Conservation (phyloP, 2,329 filamentous ascomycete genomes). For the Coniochaeta prunicola region DNA sequence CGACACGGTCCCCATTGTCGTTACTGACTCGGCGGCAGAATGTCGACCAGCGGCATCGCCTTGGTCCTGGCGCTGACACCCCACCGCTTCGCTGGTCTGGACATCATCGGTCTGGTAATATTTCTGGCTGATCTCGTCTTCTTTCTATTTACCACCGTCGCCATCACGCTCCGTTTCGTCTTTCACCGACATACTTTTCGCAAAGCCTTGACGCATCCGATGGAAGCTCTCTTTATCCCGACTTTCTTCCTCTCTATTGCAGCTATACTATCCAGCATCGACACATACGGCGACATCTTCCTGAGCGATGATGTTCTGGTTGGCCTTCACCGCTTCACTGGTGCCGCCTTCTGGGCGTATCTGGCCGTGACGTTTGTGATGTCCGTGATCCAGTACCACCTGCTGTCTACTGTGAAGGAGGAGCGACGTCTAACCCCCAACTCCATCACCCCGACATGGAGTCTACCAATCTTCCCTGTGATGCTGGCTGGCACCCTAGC, state of each 20-base stretch:
- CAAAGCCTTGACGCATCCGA: constrained; percentile 37
- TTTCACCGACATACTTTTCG: constrained; percentile 34
- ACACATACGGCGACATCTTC: constrained; percentile 38
- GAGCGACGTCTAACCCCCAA: constrained; percentile 34
- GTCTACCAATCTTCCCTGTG: constrained; percentile 55
- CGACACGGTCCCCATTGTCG: background rate
- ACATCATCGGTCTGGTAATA: constrained; percentile 41
- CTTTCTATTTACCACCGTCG: constrained; percentile 27
- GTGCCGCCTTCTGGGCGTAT: constrained; percentile 57
- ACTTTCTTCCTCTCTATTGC: constrained; percentile 55
- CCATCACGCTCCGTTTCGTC: constrained; percentile 34
- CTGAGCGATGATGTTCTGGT: constrained; percentile 28
- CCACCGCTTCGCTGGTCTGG: constrained; percentile 36
- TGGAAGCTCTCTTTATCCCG: constrained; percentile 52
- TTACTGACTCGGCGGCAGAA: constrained; percentile 7
- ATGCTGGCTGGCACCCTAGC: constrained; percentile 58
- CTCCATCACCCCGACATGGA: constrained; percentile 55
- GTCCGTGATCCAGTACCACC: constrained; percentile 49
- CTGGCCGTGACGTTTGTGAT: constrained; percentile 42
- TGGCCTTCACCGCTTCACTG: constrained; percentile 44
- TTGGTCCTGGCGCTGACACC: constrained; percentile 19
- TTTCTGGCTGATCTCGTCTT: constrained; percentile 42
- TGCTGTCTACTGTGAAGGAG: constrained; percentile 42
- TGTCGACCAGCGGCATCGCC: constrained; percentile 22
- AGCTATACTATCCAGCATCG: constrained; percentile 48